phyloP scores from a whole-genome alignment of 495 filamentous ascomycete species.

The Neurospora terricola region DNA sequence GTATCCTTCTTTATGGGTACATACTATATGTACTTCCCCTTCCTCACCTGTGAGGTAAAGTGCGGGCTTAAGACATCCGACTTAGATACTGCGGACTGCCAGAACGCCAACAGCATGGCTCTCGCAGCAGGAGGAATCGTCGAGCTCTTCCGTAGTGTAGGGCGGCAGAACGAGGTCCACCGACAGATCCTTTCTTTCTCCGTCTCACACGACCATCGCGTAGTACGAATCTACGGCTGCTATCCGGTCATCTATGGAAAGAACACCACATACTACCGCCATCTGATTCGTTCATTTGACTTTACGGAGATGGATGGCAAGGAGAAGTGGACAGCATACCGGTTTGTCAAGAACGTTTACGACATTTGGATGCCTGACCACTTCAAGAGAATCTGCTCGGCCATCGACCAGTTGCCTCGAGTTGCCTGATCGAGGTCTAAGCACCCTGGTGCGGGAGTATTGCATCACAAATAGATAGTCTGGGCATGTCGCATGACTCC shows the following conservation, averaged over 20 bases:
- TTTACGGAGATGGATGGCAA: neutral
- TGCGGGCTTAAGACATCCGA: slow-evolving; percentile 12
- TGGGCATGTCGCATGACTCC: too few relatives aligned
- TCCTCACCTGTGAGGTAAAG: slow-evolving; percentile 11
- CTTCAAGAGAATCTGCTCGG: slow-evolving; percentile 29
- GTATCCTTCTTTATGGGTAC: slow-evolving; percentile 15
- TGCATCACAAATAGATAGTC: too few relatives aligned
- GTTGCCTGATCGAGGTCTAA: too few relatives aligned
- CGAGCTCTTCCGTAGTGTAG: slow-evolving; percentile 22
- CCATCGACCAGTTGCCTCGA: slow-evolving; percentile 27
- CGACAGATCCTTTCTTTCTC: slow-evolving; percentile 37
- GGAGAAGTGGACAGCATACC: neutral
- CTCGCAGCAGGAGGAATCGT: slow-evolving; percentile 26
- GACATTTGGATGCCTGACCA: slow-evolving; percentile 28
- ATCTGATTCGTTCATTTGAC: neutral
- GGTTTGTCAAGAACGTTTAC: slow-evolving; percentile 26
- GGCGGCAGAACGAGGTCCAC: slow-evolving; percentile 28
- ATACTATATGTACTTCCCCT: slow-evolving; percentile 21
- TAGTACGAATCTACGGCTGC: slow-evolving; percentile 28
- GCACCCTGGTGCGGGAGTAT: too few relatives aligned
- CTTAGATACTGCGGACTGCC: slow-evolving; percentile 6
- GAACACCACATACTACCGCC: slow-evolving; percentile 7
- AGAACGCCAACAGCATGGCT: slow-evolving; percentile 23
- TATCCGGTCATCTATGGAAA: slow-evolving; percentile 16
- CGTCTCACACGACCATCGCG: slow-evolving; percentile 32